Base-by-base conservation (phyloP, 1,284 basidiomycete genomes). In the Rhodotorula sp. region DNA sequence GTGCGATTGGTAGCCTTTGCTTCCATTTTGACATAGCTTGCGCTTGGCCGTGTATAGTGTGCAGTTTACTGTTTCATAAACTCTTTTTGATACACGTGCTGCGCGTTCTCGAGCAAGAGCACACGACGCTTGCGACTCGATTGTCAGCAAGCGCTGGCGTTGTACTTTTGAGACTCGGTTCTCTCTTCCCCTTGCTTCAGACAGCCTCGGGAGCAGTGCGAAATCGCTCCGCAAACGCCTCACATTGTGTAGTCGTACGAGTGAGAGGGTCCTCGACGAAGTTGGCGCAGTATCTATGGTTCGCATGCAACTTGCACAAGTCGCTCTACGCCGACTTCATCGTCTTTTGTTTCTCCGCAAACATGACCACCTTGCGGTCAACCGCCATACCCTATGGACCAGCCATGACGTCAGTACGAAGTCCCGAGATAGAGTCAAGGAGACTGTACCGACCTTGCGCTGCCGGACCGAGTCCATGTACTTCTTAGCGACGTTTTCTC, bases 311-410 rank as follows among this genome's bases (percentile, higher is more conserved):
- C 18, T 7, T 50, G 28, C 23, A 47, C n/a, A 15, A 15, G 12
- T 15, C 5, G 18, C 26, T 26, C 56, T 67, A 66, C 2, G 58
- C 59, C 15, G 54, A 66, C 72, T 97, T 97, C 80, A 97, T 82
- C n/a, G 94, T 97, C 79, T 94, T 86, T 83, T 97, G 94, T 84
- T 97, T 97, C 84, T 97, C 95, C 12, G 95, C 94, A 80, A 89
- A 89, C 79, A 95, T 90, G 12, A 97, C 92, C 55, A 95, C 89
- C 83, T 97, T 97, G 76, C 87, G 84, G 81, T 95, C 93, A 5
- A 97, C 90, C 80, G 93, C 95, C 87, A 97, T 86, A n/a, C 94
- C 94, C 82, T 78, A 65, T 59, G 23, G 23, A 34, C 38, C 23
- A 19, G 2, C 5, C 6, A 8, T 6, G n/a, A 15, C 8, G 16